phyloP scores from a whole-genome alignment of 768 basidiomycete species.

The Multifurca ochricompacta region DNA sequence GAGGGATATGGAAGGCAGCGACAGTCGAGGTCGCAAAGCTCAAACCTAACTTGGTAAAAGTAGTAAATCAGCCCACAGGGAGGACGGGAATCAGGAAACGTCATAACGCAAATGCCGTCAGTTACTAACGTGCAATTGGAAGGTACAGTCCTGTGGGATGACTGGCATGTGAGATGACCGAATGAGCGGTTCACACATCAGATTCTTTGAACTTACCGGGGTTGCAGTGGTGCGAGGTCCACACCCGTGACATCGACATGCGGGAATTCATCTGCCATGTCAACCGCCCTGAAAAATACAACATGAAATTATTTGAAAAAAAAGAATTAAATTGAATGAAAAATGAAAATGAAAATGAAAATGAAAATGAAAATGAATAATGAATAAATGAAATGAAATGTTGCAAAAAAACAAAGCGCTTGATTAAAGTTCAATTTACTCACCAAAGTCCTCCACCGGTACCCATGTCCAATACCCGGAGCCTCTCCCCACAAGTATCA shows the following conservation, averaged over 20 bases:
- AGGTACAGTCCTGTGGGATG: constrained; percentile 47
- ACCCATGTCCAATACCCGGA: constrained; percentile 55
- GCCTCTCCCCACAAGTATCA: constrained; percentile 22
- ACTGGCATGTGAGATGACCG: constrained; percentile 1
- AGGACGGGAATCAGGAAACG: not conserved
- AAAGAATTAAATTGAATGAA: not conserved
- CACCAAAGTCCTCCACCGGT: constrained; percentile 62
- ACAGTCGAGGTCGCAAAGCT: constrained; percentile 61
- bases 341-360: too few relatives aligned
- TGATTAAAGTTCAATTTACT: constrained; percentile 16
- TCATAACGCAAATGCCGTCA: not conserved
- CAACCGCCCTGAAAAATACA: constrained; percentile 53
- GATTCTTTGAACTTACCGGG: constrained; percentile 38
- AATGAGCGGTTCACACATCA: not conserved
- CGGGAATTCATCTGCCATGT: constrained; percentile 68
- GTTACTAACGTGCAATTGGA: constrained; percentile 63
- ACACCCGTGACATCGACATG: constrained; percentile 57
- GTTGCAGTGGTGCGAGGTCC: constrained; percentile 67
- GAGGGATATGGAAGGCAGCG: constrained; percentile 55
- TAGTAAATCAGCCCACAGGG: not conserved
- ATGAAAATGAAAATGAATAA: too few relatives aligned
- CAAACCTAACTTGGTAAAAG: constrained; percentile 40
- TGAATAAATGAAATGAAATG: too few relatives aligned
- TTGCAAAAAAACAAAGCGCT: not conserved
- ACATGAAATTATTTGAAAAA: too few relatives aligned